Percentiles rank a stretch among this genome's conserved stretches.
Evolutionary conservation across 371 early-diverging fungal species (phyloP).

Genomic region (Funneliformis caledonium): DNA sequence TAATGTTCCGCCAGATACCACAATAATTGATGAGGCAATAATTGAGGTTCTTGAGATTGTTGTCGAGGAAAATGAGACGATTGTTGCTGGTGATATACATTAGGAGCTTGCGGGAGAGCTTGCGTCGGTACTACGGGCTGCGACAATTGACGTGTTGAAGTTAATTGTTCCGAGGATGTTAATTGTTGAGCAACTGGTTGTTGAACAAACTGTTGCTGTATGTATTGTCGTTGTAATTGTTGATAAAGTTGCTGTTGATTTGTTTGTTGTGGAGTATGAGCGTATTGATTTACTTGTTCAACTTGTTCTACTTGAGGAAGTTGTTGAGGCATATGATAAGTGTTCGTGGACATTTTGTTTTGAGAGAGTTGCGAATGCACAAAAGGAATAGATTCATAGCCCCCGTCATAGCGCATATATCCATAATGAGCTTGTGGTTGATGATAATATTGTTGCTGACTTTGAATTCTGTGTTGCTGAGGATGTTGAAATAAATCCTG

Average conservation of each 20-base stretch:
- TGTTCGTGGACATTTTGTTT: background rate
- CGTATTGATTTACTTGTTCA: constrained; percentile 15
- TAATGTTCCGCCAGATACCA: constrained; percentile 38
- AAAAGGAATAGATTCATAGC: background rate
- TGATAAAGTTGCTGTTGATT: constrained; percentile 3
- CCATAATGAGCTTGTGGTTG: constrained; percentile 9
- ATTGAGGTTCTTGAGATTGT: background rate
- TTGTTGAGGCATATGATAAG: background rate
- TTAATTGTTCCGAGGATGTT: background rate
- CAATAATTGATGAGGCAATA: constrained; percentile 24
- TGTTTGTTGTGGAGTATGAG: constrained; percentile 1
- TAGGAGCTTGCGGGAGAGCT: background rate
- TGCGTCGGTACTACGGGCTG: background rate
- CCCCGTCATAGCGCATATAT: constrained; percentile 12
- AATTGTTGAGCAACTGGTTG: background rate
- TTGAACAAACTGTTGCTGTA: background rate
- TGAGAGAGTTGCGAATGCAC: background rate
- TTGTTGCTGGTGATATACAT: background rate
- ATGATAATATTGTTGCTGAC: constrained; percentile 6
- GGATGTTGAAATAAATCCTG: background rate
- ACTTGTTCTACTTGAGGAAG: constrained; percentile 11
- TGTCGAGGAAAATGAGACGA: background rate
- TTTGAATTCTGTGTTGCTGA: background rate
- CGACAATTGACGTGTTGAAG: background rate
- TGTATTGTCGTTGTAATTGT: background rate